Evolutionary conservation across 2,329 filamentous ascomycete species (phyloP).

Genomic region (Nigrospora osmanthi): DNA sequence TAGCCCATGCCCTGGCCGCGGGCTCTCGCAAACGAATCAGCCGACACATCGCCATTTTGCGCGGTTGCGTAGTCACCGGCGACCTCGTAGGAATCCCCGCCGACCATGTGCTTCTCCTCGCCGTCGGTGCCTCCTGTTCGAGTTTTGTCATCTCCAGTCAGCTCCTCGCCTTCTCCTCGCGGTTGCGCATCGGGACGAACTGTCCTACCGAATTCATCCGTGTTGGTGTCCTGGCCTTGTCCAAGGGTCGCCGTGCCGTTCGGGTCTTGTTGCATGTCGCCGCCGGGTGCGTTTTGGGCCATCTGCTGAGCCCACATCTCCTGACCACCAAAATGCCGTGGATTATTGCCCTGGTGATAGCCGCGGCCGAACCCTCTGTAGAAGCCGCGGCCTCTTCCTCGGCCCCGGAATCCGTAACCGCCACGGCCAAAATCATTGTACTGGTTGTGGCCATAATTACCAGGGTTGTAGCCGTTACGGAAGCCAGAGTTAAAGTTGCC

Average conservation of each 20-base stretch:
- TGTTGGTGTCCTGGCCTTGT: slow-evolving; percentile 13
- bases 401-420: slow-evolving; percentile 62
- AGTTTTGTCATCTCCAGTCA: slow-evolving; percentile 9
- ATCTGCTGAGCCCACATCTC: slow-evolving; percentile 15
- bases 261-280: slow-evolving; percentile 10
- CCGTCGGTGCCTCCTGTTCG: background rate
- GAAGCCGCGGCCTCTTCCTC: slow-evolving; percentile 53
- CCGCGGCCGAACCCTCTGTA: slow-evolving; percentile 47
- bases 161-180: slow-evolving; percentile 13
- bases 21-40: slow-evolving; percentile 14
- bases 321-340: slow-evolving; percentile 12
- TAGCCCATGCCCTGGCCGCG: slow-evolving; percentile 16
- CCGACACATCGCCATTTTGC: slow-evolving; percentile 24
- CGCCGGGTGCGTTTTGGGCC: slow-evolving; percentile 10
- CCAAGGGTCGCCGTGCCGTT: slow-evolving; percentile 2
- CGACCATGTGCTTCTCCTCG: slow-evolving; percentile 7
- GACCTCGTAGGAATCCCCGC: too few relatives aligned
- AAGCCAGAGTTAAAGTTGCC: slow-evolving; percentile 71
- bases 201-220: slow-evolving; percentile 32
- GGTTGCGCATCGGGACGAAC: slow-evolving; percentile 17
- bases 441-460: slow-evolving; percentile 73
- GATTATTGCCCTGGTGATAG: slow-evolving; percentile 37
- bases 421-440: slow-evolving; percentile 71
- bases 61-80: slow-evolving; percentile 14
- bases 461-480: slow-evolving; percentile 70